Evolutionary conservation across 1,139 yeast species (phyloP), one percentile per base, ranked within the genome.

Genomic region (Hyphopichia buzzinii): DNA sequence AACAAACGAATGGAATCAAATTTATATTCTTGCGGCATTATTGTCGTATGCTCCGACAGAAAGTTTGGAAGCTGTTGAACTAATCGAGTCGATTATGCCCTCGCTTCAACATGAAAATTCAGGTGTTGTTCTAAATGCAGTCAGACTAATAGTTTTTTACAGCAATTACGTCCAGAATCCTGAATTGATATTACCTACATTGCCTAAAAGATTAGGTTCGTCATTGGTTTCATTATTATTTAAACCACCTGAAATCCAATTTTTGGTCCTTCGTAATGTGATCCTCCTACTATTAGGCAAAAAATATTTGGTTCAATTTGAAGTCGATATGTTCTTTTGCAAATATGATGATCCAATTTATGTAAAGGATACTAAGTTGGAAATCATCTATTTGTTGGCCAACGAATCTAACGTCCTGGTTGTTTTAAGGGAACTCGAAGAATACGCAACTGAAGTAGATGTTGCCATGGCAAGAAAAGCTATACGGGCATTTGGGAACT

Each of bases 321-420:
- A 84, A 45, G 88, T 84, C 19, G 79, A 80, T 39, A 77, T 81
- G 63, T 87, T 90, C 55, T 88, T 87, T 57, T 83, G 94, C 59
- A 80, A 81, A 43, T 86, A 78, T 50, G 84, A 84, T 52, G 97
- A 90, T 55, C 94, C 95, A 0, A 80, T 86, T 16, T 92, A 85
- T 55, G 83, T 92, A 52, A 88, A 89, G 57, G 94, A 89, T 49
- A 86, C 97, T 8, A 90, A 92, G 52, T 67, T 92, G 31, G 97
- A 90, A 53, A 84, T 92, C 39, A 79, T 90, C 21, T 88, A 85
- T 50, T 64, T 88, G 25, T 63, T 90, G 33, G 95, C 97, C 1
- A 75, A 78, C 46, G 82, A 79, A 39, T 46, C 56, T 2, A 88
- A 85, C 45, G 72, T 84, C 31, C 67, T 64, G 10, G 64, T 72